Conservation (phyloP, 768 basidiomycete genomes). For the Tricholoma saponaceum region DNA sequence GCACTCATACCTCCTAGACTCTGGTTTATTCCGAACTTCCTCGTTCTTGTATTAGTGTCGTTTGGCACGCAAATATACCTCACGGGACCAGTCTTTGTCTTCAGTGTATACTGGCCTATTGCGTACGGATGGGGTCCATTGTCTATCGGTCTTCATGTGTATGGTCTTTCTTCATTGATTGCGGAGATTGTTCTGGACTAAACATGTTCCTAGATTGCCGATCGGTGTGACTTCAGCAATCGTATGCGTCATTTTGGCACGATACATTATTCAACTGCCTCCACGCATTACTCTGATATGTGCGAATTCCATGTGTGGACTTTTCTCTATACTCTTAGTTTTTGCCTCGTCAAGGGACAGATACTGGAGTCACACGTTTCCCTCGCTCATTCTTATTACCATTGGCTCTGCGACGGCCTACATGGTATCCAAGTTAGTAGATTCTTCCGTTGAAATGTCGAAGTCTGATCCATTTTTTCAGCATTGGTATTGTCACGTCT, state of each 20-base stretch:
- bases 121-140: constrained; percentile 37
- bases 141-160: constrained; percentile 35
- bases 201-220: constrained; percentile 28
- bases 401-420: constrained; percentile 42
- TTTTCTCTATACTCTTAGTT: constrained; percentile 34
- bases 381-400: constrained; percentile 46
- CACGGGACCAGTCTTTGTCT: constrained; percentile 27
- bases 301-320: constrained; percentile 37
- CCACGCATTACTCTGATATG: constrained; percentile 34
- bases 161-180: constrained; percentile 8
- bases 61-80: constrained; percentile 3
- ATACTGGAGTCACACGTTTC: constrained; percentile 47
- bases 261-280: constrained; percentile 35
- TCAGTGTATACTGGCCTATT: constrained; percentile 37
- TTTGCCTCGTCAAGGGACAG: constrained; percentile 33
- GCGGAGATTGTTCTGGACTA: background rate
- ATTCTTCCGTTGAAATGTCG: background rate
- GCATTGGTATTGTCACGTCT: constrained; percentile 47
- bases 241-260: constrained; percentile 24
- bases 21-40: constrained; percentile 19
- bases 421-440: constrained; percentile 44
- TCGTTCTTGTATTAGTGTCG: background rate
- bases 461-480: constrained; percentile 13
- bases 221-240: constrained; percentile 25
- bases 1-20: background rate